A percentile compares a stretch with the other conserved stretches of the same genome.
These are phyloP conservation scores for Ophiostoma perfectum DNA, from an alignment of 2,329 filamentous ascomycete genomes.

Conservation along the genomic window DNA sequence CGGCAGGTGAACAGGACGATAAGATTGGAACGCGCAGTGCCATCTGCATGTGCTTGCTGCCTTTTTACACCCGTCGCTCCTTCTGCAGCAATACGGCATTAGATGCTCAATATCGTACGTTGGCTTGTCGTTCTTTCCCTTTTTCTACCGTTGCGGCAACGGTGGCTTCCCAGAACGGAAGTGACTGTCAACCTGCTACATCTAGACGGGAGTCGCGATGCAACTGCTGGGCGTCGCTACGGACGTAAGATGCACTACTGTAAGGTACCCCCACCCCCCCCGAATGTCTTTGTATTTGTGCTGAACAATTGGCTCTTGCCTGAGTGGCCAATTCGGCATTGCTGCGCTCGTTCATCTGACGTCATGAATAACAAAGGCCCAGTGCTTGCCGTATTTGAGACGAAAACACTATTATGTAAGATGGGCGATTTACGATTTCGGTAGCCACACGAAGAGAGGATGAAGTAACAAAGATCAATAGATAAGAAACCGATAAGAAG, in stretches of 20 bases:
- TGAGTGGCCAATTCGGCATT: background rate
- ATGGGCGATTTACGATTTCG: too few relatives aligned
- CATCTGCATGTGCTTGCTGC: background rate
- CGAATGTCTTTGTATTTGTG: background rate
- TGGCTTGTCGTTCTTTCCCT: background rate
- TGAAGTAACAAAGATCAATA: too few relatives aligned
- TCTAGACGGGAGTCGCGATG: constrained; percentile 1
- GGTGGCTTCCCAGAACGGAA: background rate
- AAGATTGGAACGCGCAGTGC: background rate
- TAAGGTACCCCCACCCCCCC: background rate
- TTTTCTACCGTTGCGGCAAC: background rate
- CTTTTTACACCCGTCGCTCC: background rate
- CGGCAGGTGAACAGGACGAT: background rate
- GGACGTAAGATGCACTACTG: background rate
- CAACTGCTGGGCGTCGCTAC: background rate
- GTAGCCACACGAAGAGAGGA: too few relatives aligned
- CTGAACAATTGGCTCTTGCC: background rate
- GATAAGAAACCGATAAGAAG: too few relatives aligned
- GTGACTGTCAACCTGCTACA: background rate
- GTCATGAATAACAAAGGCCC: background rate
- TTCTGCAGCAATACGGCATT: background rate
- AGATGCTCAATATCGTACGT: background rate
- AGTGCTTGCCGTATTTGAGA: too few relatives aligned
- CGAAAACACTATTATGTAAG: too few relatives aligned
- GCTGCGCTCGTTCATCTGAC: background rate